phyloP scores from a whole-genome alignment of 257 asterid genomes.

The Solanum microdontum region DNA sequence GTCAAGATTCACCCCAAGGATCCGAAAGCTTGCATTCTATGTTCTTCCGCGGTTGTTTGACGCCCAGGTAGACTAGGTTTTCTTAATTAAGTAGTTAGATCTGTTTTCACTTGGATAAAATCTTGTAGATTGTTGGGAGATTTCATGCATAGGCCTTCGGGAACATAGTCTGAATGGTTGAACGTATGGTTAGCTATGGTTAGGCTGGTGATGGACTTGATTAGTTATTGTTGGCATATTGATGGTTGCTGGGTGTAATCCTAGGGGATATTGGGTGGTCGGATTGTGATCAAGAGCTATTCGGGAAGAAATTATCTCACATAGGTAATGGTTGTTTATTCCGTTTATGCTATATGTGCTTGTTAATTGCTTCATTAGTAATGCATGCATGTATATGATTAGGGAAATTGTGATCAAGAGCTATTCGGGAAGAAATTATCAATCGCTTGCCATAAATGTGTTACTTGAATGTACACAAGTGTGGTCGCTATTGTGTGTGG shows the following conservation, averaged over 20 bases:
- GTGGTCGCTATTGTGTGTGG: neutral
- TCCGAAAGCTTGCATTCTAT: neutral
- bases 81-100: neutral
- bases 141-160: neutral
- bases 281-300: neutral
- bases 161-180: neutral
- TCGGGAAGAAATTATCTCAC: neutral
- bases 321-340: neutral
- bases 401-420: neutral
- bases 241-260: neutral
- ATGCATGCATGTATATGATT: neutral
- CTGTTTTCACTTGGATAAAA: neutral
- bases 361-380: neutral
- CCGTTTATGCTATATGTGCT: neutral
- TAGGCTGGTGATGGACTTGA: neutral
- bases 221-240: neutral
- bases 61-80: neutral
- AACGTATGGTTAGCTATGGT: neutral
- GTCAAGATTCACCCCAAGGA: neutral
- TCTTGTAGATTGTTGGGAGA: neutral
- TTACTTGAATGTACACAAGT: neutral
- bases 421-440: neutral
- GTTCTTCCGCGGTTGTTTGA: neutral
- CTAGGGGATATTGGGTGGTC: neutral
- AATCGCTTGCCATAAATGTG: neutral